Percentiles rank a stretch among this genome's conserved stretches.
Evolutionary conservation across 2,329 filamentous ascomycete species (phyloP).

Genomic region (Aspergillus fischeri): DNA sequence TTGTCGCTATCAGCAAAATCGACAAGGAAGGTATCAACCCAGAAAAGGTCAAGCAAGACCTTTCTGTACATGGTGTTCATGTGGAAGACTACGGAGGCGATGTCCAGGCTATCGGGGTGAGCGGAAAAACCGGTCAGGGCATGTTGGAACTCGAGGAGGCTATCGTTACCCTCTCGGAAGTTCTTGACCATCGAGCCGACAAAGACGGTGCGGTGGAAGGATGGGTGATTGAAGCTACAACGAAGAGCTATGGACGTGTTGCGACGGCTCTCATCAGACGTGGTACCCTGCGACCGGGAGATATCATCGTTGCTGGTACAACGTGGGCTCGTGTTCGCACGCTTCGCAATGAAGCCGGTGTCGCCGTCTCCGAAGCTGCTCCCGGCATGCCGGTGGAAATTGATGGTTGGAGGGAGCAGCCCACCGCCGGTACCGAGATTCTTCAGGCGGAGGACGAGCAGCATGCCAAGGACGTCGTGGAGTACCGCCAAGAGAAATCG

Average conservation of each 20-base stretch:
- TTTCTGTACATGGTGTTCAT: slow-evolving; percentile 76
- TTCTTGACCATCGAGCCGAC: slow-evolving; percentile 85
- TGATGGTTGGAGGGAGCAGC: slow-evolving; percentile 88
- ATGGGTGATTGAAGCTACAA: slow-evolving; percentile 87
- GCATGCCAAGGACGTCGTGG: slow-evolving; percentile 71
- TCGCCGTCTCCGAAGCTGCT: slow-evolving; percentile 65
- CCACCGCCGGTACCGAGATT: slow-evolving; percentile 79
- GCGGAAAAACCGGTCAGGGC: slow-evolving; percentile 87
- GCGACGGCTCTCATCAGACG: slow-evolving; percentile 86
- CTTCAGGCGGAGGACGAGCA: slow-evolving; percentile 77
- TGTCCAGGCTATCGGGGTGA: slow-evolving; percentile 85
- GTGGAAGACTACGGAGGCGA: slow-evolving; percentile 95
- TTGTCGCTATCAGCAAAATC: slow-evolving; percentile 96
- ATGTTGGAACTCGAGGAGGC: slow-evolving; percentile 92
- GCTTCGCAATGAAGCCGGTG: slow-evolving; percentile 79
- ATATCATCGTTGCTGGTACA: slow-evolving; percentile 80
- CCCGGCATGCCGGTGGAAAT: slow-evolving; percentile 90
- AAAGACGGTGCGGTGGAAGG: slow-evolving; percentile 74
- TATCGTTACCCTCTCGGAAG: slow-evolving; percentile 77
- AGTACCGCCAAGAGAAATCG: slow-evolving; percentile 67
- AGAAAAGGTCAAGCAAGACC: slow-evolving; percentile 82
- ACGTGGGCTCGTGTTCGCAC: slow-evolving; percentile 84
- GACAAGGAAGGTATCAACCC: slow-evolving; percentile 80
- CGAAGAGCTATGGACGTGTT: slow-evolving; percentile 77
- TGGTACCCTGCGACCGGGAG: slow-evolving; percentile 76